Conservation (phyloP, 768 basidiomycete species). For the Boletus patriciae region DNA sequence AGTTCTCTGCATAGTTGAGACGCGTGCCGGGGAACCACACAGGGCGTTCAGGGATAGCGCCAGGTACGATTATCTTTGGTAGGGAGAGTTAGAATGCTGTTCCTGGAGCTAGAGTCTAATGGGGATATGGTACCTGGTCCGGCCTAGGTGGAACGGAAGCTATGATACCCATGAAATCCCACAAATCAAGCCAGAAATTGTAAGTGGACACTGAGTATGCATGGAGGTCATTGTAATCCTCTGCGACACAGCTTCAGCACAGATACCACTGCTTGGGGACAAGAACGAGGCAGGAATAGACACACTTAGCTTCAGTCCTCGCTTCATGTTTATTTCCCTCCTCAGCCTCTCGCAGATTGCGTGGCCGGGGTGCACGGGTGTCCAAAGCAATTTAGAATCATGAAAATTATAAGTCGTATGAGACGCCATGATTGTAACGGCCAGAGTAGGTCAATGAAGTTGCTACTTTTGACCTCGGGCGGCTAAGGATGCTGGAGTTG, state of each 20-base stretch:
- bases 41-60: conserved; percentile 55
- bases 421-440: conserved; percentile 8
- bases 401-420: conserved; percentile 30
- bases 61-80: conserved; percentile 44
- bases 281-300: not conserved
- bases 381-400: conserved; percentile 52
- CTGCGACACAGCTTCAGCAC: conserved; percentile 34
- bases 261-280: not conserved
- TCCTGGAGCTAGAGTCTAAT: not conserved
- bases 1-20: conserved; percentile 74
- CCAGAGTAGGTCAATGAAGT: too few relatives aligned
- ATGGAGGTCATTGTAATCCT: conserved; percentile 64
- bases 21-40: conserved; percentile 67
- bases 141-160: conserved; percentile 53
- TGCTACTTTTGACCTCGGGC: too few relatives aligned
- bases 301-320: conserved; percentile 52
- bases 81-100: conserved; percentile 1
- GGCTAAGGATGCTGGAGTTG: too few relatives aligned
- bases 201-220: conserved; percentile 65
- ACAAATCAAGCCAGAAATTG: conserved; percentile 70
- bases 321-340: conserved; percentile 61
- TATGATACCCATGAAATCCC: conserved; percentile 62
- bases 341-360: conserved; percentile 54
- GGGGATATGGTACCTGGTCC: conserved; percentile 38
- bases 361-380: conserved; percentile 42